These are phyloP conservation scores for Ustilago lituana DNA, from an alignment of 1,284 basidiomycete genomes.

Conservation along the genomic window DNA sequence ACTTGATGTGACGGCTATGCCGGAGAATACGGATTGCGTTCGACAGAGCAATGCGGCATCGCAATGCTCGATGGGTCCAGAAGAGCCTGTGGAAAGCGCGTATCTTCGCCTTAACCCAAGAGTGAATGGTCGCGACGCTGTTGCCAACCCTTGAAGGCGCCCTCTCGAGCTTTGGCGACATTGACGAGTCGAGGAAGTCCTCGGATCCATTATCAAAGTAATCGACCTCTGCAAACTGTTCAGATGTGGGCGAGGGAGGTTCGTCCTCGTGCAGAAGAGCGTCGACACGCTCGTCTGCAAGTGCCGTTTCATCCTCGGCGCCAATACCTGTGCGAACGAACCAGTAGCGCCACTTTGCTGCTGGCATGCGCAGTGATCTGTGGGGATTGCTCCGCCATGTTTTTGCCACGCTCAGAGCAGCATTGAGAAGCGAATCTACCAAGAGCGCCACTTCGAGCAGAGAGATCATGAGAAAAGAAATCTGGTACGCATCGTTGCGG, in stretches of 20 bases:
- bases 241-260: constrained; percentile 5
- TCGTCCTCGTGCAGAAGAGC: constrained; percentile 33
- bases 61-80: constrained; percentile 13
- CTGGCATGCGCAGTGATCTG: constrained; percentile 20
- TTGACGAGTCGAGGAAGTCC: not conserved
- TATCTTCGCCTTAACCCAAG: constrained; percentile 6
- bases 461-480: constrained; percentile 52
- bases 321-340: constrained; percentile 14
- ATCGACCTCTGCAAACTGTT: constrained; percentile 18
- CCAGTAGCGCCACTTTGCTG: constrained; percentile 43
- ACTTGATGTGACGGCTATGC: constrained; percentile 69
- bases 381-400: constrained; percentile 11
- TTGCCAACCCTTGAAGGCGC: constrained; percentile 17
- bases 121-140: constrained; percentile 5
- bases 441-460: constrained; percentile 55
- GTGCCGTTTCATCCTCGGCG: constrained; percentile 7
- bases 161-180: constrained; percentile 6
- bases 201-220: constrained; percentile 26
- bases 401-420: constrained; percentile 15
- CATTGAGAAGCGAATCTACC: constrained; percentile 27
- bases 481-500: constrained; percentile 46
- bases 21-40: constrained; percentile 44
- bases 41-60: constrained; percentile 39
- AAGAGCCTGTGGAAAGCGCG: constrained; percentile 9
- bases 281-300: constrained; percentile 28